These are phyloP conservation scores for Thermothielavioides terrestris DNA, from an alignment of 495 filamentous ascomycete species.

Conservation along the genomic window DNA sequence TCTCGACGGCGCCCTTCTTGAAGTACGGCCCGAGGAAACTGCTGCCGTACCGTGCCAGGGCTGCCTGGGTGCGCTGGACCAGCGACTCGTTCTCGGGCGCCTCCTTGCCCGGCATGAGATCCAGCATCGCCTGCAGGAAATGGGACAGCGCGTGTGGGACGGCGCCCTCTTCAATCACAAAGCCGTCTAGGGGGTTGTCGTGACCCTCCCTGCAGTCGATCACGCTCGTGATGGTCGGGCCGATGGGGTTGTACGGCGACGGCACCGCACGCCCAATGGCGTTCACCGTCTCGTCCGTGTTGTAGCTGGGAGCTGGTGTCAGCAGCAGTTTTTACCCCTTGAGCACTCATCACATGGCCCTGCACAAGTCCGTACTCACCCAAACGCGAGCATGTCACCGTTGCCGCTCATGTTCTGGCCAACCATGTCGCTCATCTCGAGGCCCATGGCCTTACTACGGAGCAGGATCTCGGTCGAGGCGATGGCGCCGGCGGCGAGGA, in stretches of 20 bases:
- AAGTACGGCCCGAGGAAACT: conserved; percentile 50
- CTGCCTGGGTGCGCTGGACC: conserved; percentile 34
- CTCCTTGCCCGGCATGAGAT: conserved; percentile 45
- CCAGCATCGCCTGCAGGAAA: conserved; percentile 50
- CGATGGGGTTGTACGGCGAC: conserved; percentile 45
- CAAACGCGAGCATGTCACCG: conserved; percentile 57
- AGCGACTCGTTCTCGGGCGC: conserved; percentile 32
- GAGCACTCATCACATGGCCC: no score
- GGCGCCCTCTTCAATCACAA: conserved; percentile 57
- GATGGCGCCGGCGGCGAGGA: conserved; percentile 53
- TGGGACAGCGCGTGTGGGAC: conserved; percentile 49
- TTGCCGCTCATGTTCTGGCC: conserved; percentile 61
- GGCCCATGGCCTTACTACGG: conserved; percentile 50
- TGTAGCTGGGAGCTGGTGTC: conserved; percentile 40
- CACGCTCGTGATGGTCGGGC: conserved; percentile 55
- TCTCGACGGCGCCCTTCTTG: conserved; percentile 44
- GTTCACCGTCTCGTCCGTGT: conserved; percentile 48
- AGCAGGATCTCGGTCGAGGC: conserved; percentile 61
- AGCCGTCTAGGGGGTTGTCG: conserved; percentile 52
- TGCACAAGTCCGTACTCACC: no score
- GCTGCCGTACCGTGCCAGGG: conserved; percentile 42
- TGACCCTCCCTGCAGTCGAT: conserved; percentile 50
- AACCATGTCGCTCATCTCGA: conserved; percentile 48
- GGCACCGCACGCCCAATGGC: conserved; percentile 43
- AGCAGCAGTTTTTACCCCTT: no score